Percentiles rank a stretch among this genome's conserved stretches.
Conservation (phyloP, 2,329 filamentous ascomycete genomes). For the Ramichloridium luteum region DNA sequence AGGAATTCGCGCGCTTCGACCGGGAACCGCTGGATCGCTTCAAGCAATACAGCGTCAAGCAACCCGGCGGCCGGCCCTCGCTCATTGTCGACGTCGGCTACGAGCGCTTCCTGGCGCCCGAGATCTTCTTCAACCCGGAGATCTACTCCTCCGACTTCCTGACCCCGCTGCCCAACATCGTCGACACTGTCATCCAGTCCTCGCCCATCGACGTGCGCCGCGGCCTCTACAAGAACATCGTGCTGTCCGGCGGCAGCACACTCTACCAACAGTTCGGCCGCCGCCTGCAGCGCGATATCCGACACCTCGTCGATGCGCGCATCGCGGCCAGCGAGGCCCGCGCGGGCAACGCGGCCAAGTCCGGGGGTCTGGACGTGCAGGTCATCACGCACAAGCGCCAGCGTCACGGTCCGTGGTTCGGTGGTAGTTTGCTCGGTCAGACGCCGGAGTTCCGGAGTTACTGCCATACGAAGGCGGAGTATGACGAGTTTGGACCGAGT, state of each 20-base stretch:
- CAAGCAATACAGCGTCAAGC: conserved; percentile 74
- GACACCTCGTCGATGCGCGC: conserved; percentile 83
- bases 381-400: conserved; percentile 97
- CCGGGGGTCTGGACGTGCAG: conserved; percentile 88
- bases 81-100: conserved; percentile 88
- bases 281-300: conserved; percentile 90
- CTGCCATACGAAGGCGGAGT: conserved; percentile 71
- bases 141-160: conserved; percentile 99
- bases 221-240: conserved; percentile 99
- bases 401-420: conserved; percentile 96
- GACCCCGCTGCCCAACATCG: conserved; percentile 84
- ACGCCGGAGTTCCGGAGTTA: conserved; percentile 98
- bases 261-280: conserved; percentile 98
- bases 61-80: conserved; percentile 74
- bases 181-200: conserved; percentile 93
- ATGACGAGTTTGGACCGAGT: conserved; percentile 90
- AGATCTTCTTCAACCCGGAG: conserved; percentile 99
- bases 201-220: conserved; percentile 95
- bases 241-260: conserved; percentile 90
- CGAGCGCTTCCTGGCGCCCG: conserved; percentile 92
- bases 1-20: conserved; percentile 92
- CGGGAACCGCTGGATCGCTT: conserved; percentile 76
- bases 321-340: conserved; percentile 85
- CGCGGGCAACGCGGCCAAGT: conserved; percentile 74
- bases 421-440: conserved; percentile 88